Evolutionary conservation across 352 stramenopile genomes (phyloP), one percentile per base, ranked within the genome.

Genomic region (Peronospora belbahrii): DNA sequence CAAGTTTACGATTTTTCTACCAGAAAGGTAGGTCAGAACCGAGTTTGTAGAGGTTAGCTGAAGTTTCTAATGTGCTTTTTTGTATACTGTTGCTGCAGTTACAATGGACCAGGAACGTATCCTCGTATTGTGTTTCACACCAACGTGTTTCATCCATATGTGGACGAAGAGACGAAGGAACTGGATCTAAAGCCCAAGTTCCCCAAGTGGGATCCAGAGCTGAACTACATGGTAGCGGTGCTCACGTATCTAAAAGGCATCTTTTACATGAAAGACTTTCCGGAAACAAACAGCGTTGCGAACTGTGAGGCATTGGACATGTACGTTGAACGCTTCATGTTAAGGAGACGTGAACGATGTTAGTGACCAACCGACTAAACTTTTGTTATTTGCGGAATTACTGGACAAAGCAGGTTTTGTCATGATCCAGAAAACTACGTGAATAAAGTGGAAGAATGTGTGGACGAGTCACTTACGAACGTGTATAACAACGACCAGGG

Each of bases 231-330:
- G 66, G 86, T 97, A 6, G 96, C 88, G 8, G 90, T 96, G 30
- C 71, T 98, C 30, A 97, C 94, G 2, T 97, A 96, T 68, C 66
- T 98, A 34, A 98, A 98, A 67, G 96, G 95, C 48, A 96, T 98
- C 49, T 98, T 98, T 75, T 98, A 98, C 73, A 88, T 96, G 65
- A 98, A 97, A 59, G 86, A 96, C 43, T 97, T 97, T 46, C 59
- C 72, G 13, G 48, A 66, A 27, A 39, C 58, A 23, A 39, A 47
- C 6, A 56, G 62, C 23, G 71, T 85, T 13, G 88, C 90, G 8
- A 97, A 98, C 52, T 50, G 65, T 3, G 71, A 78, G 3, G 92
- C 94, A 1, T 72, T 95, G 22, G 65, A 87, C 23, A 73, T 97
- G 65, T 95, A 75, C 38, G 75, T 71, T 32, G 9, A 46, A 13